phyloP scores from a whole-genome alignment of 257 asterid species.

The Solanum rostratum region DNA sequence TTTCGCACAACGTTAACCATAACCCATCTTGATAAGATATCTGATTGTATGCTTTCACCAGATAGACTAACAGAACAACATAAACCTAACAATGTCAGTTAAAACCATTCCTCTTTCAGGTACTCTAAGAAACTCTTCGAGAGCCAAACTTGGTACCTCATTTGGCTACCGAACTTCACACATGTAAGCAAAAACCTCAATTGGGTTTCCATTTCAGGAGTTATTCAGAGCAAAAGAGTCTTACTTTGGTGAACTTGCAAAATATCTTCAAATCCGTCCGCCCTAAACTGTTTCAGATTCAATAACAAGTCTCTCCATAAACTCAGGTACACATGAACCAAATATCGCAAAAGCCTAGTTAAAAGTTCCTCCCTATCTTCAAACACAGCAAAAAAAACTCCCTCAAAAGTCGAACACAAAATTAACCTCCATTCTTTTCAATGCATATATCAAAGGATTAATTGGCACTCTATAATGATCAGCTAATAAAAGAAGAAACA shows the following conservation, averaged over 20 bases:
- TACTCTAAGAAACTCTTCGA: constrained; percentile 31
- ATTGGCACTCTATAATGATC: constrained; percentile 46
- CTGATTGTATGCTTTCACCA: constrained; percentile 45
- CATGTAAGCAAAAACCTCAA: constrained; percentile 58
- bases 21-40: constrained; percentile 63
- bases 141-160: constrained; percentile 59
- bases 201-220: constrained; percentile 75
- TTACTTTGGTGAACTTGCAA: constrained; percentile 28
- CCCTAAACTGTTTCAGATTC: constrained; percentile 31
- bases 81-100: constrained; percentile 57
- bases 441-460: constrained; percentile 19
- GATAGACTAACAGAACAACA: constrained; percentile 66
- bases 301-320: constrained; percentile 60
- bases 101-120: constrained; percentile 40
- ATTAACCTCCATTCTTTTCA: too few species aligned
- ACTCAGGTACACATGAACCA: constrained; percentile 56
- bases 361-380: constrained; percentile 57
- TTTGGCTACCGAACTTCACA: constrained; percentile 56
- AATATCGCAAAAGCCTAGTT: constrained; percentile 64
- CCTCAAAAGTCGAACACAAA: too few species aligned
- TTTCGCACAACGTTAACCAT: constrained; percentile 32
- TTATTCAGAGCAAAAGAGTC: constrained; percentile 54
- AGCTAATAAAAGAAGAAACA: constrained; percentile 34
- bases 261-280: constrained; percentile 34
- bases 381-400: too few species aligned